Conservation (phyloP, 352 stramenopile species). For the Phytopythium cucurbitacearum region DNA sequence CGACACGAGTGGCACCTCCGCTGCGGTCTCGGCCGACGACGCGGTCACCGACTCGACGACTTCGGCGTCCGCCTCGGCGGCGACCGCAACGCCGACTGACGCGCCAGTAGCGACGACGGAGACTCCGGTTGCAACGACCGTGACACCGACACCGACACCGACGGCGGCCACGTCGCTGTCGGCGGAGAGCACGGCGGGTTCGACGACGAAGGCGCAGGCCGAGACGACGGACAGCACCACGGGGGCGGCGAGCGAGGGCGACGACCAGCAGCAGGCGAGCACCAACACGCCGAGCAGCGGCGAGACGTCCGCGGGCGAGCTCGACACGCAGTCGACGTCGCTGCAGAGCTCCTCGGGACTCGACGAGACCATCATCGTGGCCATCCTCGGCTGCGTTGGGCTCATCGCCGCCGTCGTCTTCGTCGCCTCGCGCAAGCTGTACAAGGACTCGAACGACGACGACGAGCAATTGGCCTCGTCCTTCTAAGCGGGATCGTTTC, state of each 20-base stretch:
- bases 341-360: slow-evolving; percentile 19
- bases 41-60: neutral
- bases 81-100: slow-evolving; percentile 1
- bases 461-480: slow-evolving; percentile 21
- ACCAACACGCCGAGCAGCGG: neutral
- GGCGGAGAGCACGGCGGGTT: neutral
- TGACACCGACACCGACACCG: neutral
- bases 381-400: slow-evolving; percentile 53
- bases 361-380: slow-evolving; percentile 48
- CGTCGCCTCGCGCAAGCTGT: slow-evolving; percentile 49
- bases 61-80: neutral
- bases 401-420: slow-evolving; percentile 45
- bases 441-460: slow-evolving; percentile 38
- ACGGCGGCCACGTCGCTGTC: neutral
- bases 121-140: neutral
- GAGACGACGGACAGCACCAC: neutral
- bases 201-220: neutral
- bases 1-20: neutral
- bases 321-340: slow-evolving; percentile 7
- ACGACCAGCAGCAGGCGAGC: slow-evolving; percentile 1
- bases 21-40: neutral
- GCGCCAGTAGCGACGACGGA: neutral
- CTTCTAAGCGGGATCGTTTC: slow-evolving; percentile 1
- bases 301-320: slow-evolving; percentile 10
- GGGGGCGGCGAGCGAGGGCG: neutral